Conservation (phyloP, 2,329 filamentous ascomycete genomes). For the Stachybotrys chlorohalonatus region DNA sequence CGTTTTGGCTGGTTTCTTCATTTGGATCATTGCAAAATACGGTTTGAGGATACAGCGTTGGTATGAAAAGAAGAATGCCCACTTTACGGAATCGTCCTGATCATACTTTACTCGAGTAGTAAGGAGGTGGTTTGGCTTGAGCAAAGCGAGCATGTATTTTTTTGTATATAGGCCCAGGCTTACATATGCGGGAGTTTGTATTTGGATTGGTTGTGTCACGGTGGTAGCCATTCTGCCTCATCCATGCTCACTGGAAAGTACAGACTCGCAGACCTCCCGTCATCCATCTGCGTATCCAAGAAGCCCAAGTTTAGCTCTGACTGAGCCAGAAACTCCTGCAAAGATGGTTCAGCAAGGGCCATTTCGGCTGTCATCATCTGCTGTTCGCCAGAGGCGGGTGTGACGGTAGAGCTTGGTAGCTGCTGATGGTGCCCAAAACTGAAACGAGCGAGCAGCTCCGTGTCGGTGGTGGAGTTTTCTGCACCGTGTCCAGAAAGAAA, state of each 20-base stretch:
- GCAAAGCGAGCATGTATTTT: too few species aligned
- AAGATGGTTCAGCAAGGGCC: constrained; percentile 23
- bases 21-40: not conserved
- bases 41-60: not conserved
- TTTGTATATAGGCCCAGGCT: too few species aligned
- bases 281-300: constrained; percentile 15
- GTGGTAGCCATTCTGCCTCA: not conserved
- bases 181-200: too few species aligned
- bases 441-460: not conserved
- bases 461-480: not conserved
- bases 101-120: too few species aligned
- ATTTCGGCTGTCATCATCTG: constrained; percentile 19
- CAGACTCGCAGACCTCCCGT: not conserved
- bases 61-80: not conserved
- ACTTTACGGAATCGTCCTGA: not conserved
- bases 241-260: not conserved
- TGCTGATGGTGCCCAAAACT: not conserved
- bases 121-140: too few species aligned
- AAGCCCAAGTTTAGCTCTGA: constrained; percentile 22
- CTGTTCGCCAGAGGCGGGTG: not conserved
- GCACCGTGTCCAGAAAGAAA: not conserved
- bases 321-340: constrained; percentile 24
- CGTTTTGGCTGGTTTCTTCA: not conserved
- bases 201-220: not conserved
- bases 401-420: not conserved